Conservation (phyloP, 352 stramenopile species). For the Pilasporangium apinafurcum region DNA sequence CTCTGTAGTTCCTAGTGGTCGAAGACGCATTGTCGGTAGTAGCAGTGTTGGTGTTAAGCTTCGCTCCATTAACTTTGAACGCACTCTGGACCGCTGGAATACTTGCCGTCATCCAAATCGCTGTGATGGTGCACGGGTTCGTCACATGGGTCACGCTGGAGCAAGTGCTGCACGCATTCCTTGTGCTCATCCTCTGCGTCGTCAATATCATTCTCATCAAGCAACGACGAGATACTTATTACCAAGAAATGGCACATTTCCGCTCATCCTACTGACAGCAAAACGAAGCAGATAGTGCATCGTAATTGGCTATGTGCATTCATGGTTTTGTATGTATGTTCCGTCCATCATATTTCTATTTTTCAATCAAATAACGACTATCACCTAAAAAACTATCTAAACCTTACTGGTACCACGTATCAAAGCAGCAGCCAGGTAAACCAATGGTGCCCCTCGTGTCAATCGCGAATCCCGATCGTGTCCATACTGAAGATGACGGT, state of each 20-base stretch:
- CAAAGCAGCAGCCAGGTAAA: slow-evolving; percentile 47
- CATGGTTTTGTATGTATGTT: neutral
- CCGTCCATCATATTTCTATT: neutral
- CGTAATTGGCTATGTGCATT: too few relatives aligned
- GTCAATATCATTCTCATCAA: slow-evolving; percentile 16
- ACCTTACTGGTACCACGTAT: slow-evolving; percentile 16
- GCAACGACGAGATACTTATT: slow-evolving; percentile 17
- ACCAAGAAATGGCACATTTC: slow-evolving; percentile 25
- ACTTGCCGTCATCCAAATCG: slow-evolving; percentile 29
- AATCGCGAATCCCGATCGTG: too few relatives aligned
- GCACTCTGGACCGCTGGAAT: slow-evolving; percentile 28
- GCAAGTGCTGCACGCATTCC: slow-evolving; percentile 23
- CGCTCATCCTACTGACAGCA: slow-evolving; percentile 18
- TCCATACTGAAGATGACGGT: too few relatives aligned
- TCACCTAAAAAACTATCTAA: neutral
- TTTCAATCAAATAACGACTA: too few relatives aligned
- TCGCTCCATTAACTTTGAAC: slow-evolving; percentile 21
- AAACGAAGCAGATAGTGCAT: neutral
- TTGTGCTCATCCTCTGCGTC: slow-evolving; percentile 24
- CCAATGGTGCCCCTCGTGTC: slow-evolving; percentile 42
- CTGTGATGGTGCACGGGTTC: slow-evolving; percentile 26
- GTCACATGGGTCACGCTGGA: slow-evolving; percentile 20
- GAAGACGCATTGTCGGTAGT: slow-evolving; percentile 34
- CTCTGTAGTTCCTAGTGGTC: slow-evolving; percentile 35
- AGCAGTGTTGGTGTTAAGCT: slow-evolving; percentile 31